A percentile compares a stretch with the other conserved stretches of the same genome.
Evolutionary conservation across 768 basidiomycete genomes (phyloP).

Genomic region (Ramaria sp.): DNA sequence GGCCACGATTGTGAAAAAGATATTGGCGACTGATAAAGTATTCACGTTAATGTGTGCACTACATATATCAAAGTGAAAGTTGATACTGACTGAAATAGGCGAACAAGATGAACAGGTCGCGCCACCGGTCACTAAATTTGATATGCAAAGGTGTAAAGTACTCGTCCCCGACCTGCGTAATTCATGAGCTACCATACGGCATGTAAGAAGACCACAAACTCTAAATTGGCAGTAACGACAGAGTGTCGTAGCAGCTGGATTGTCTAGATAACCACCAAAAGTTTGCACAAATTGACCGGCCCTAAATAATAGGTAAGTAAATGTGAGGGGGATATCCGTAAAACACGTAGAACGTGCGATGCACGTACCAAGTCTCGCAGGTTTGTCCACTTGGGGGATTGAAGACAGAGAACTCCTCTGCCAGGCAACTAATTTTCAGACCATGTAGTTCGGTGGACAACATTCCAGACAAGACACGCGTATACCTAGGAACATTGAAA

Average conservation of each 20-base stretch:
- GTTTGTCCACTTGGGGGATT: constrained; percentile 65
- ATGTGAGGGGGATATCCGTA: background rate
- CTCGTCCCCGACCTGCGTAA: constrained; percentile 45
- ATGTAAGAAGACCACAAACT: constrained; percentile 16
- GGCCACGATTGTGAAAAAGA: constrained; percentile 41
- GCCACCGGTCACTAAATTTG: constrained; percentile 47
- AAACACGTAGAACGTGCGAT: background rate
- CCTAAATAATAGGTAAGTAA: background rate
- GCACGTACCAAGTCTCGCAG: constrained; percentile 46
- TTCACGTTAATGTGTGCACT: background rate
- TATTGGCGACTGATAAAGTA: constrained; percentile 47
- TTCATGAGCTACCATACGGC: background rate
- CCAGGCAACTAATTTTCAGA: constrained; percentile 49
- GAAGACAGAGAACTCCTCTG: constrained; percentile 63
- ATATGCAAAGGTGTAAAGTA: constrained; percentile 66
- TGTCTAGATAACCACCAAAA: constrained; percentile 67
- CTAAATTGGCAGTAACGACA: constrained; percentile 70
- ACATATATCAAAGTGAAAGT: background rate
- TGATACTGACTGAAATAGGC: constrained; percentile 41
- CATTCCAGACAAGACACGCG: constrained; percentile 60
- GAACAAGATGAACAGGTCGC: constrained; percentile 58
- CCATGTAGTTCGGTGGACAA: constrained; percentile 71
- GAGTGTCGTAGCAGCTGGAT: constrained; percentile 42
- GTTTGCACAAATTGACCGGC: constrained; percentile 49
- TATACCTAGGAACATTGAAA: constrained; percentile 16